Evolutionary conservation across 805 yeast genomes (phyloP).

Genomic region (Cyberlindnera amylophila): DNA sequence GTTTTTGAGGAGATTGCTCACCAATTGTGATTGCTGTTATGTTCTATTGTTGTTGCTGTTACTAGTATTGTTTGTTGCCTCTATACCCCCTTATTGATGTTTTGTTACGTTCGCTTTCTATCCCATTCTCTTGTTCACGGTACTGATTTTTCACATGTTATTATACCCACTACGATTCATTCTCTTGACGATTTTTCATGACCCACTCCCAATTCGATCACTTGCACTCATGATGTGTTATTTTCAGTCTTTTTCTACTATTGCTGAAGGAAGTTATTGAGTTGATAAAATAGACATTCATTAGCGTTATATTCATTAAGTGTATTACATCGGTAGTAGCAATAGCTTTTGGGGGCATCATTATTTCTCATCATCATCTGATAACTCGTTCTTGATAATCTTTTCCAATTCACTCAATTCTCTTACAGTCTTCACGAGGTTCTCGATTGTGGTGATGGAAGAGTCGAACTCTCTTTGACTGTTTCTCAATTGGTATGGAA

Average conservation of each 20-base stretch:
- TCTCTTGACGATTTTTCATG: conserved; percentile 9
- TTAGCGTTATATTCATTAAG: not conserved
- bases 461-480: conserved; percentile 36
- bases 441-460: conserved; percentile 26
- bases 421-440: conserved; percentile 2
- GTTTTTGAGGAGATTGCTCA: not conserved
- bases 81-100: no score
- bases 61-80: no score
- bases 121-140: no score
- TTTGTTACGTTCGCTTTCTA: no score
- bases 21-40: not conserved
- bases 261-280: not conserved
- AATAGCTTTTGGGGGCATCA: not conserved
- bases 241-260: not conserved
- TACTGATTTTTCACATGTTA: not conserved
- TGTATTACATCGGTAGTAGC: not conserved
- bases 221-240: no score
- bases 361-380: not conserved
- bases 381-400: not conserved
- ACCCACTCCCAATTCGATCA: not conserved
- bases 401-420: conserved; percentile 1
- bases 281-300: conserved; percentile 1
- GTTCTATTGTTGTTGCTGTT: no score
- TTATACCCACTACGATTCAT: conserved; percentile 4
- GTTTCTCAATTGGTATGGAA: conserved; percentile 36